Evolutionary conservation across 495 filamentous ascomycete species (phyloP).

Genomic region (Penicilliopsis zonata): DNA sequence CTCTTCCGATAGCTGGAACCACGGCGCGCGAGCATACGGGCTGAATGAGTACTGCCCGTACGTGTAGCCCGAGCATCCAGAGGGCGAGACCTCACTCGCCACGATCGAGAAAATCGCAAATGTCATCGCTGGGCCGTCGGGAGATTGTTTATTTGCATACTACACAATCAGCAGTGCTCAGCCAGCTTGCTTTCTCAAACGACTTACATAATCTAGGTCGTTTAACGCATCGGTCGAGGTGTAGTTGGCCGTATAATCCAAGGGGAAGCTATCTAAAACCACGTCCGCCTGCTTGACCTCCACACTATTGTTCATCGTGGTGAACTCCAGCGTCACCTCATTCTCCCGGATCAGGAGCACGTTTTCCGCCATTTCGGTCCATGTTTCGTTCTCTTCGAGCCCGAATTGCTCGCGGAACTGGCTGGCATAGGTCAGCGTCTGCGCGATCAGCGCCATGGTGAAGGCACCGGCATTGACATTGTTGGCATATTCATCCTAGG

Average conservation of each 20-base stretch:
- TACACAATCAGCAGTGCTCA: constrained; percentile 4
- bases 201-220: constrained; percentile 44
- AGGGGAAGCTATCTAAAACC: constrained; percentile 45
- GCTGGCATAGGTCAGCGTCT: constrained; percentile 44
- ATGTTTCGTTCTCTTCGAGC: constrained; percentile 36
- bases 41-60: constrained; percentile 50
- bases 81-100: constrained; percentile 43
- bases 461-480: constrained; percentile 58
- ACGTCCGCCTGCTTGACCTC: constrained; percentile 57
- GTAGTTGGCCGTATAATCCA: constrained; percentile 44
- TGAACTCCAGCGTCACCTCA: constrained; percentile 62
- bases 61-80: constrained; percentile 51
- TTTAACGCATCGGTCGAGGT: constrained; percentile 34
- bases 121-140: constrained; percentile 54
- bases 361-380: constrained; percentile 38
- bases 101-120: constrained; percentile 53
- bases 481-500: constrained; percentile 62
- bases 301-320: constrained; percentile 49
- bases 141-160: constrained; percentile 53
- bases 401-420: constrained; percentile 44
- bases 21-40: constrained; percentile 37
- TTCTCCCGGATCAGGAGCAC: constrained; percentile 41
- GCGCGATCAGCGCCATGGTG: constrained; percentile 55
- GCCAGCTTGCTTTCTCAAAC: constrained; percentile 2
- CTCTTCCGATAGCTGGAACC: constrained; percentile 54